A percentile compares a stretch with the other conserved stretches of the same genome.
These are phyloP conservation scores for Leccinum huronense DNA, from an alignment of 1,284 basidiomycete species.

Conservation along the genomic window DNA sequence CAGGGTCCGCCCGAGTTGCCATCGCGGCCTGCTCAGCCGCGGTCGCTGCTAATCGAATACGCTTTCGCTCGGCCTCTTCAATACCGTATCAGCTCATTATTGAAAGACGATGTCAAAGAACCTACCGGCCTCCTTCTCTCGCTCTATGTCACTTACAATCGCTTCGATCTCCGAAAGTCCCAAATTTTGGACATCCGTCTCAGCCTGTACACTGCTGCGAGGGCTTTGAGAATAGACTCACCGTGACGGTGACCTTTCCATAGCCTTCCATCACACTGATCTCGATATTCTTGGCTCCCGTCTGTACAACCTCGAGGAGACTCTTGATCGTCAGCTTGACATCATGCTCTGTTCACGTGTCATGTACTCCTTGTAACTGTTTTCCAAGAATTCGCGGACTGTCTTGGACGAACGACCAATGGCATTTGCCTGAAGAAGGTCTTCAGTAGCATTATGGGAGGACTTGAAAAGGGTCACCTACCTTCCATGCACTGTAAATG, in stretches of 20 bases:
- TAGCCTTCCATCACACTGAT: constrained; percentile 96
- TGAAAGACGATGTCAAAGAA: constrained; percentile 42
- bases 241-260: constrained; percentile 87
- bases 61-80: constrained; percentile 93
- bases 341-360: constrained; percentile 81
- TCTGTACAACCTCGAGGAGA: constrained; percentile 97
- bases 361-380: constrained; percentile 95
- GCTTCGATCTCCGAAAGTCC: constrained; percentile 85
- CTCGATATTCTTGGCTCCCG: constrained; percentile 99
- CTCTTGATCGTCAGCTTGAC: constrained; percentile 97
- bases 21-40: constrained; percentile 84
- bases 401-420: constrained; percentile 98
- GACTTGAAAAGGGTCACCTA: constrained; percentile 35
- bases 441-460: constrained; percentile 3
- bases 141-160: constrained; percentile 89
- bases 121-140: constrained; percentile 91
- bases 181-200: constrained; percentile 58
- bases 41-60: constrained; percentile 62
- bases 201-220: constrained; percentile 5
- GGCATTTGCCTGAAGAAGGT: constrained; percentile 76
- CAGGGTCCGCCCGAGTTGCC: constrained; percentile 54
- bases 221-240: constrained; percentile 41
- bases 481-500: constrained; percentile 99
- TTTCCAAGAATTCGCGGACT: constrained; percentile 97
- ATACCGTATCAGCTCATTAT: constrained; percentile 67